phyloP scores from a whole-genome alignment of 1,139 yeast species.

The Diutina neorugosa region DNA sequence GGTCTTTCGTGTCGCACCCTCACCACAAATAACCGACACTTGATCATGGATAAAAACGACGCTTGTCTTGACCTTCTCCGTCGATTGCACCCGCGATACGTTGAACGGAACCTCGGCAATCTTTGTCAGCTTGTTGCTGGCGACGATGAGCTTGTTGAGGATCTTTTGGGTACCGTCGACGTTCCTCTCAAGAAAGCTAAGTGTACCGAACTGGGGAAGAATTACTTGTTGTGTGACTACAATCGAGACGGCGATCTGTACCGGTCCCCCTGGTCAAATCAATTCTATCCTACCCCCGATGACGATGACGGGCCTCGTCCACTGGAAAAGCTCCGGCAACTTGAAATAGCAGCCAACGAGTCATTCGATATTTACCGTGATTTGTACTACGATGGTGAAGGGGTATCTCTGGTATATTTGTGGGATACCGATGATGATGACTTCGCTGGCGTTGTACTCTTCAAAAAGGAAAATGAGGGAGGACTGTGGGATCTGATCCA shows the following conservation, averaged over 20 bases:
- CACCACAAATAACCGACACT: not conserved
- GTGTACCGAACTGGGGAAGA: constrained; percentile 52
- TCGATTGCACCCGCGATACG: constrained; percentile 69
- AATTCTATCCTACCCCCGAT: constrained; percentile 50
- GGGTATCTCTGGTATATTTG: constrained; percentile 73
- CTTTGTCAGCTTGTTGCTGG: constrained; percentile 65
- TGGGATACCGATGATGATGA: constrained; percentile 68
- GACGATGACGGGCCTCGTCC: constrained; percentile 64
- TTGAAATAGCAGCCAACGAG: constrained; percentile 77
- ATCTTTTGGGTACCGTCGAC: constrained; percentile 76
- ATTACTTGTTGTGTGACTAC: constrained; percentile 80
- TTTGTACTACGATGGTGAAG: constrained; percentile 87
- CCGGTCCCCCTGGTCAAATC: constrained; percentile 86
- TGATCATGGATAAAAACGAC: constrained; percentile 23
- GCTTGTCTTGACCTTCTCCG: constrained; percentile 82
- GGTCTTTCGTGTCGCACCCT: not conserved
- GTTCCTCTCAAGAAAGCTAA: constrained; percentile 56
- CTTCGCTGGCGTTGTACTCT: constrained; percentile 85
- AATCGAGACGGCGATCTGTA: constrained; percentile 90
- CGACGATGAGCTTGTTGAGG: constrained; percentile 60
- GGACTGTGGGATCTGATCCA: constrained; percentile 85
- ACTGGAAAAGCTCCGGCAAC: constrained; percentile 47
- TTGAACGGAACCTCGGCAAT: constrained; percentile 48
- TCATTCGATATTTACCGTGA: constrained; percentile 91
- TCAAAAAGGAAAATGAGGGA: constrained; percentile 56